Conservation (phyloP, 179 eudicot genomes). For the Silene noctiflora region DNA sequence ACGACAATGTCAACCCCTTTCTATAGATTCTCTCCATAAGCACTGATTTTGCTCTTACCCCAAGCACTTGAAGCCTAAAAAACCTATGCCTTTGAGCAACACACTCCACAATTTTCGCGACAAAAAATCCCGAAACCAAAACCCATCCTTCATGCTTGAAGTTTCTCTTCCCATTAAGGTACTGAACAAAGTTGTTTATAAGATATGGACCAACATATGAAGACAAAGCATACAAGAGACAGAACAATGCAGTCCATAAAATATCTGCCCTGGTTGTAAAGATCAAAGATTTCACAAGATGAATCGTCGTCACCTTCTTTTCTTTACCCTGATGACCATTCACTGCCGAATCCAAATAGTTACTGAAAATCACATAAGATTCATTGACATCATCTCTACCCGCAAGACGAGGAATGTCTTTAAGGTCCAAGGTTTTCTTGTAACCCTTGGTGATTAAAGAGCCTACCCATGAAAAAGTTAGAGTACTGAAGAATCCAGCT, state of each 20-base stretch:
- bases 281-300: constrained; percentile 51
- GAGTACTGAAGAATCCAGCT: constrained; percentile 48
- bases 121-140: constrained; percentile 48
- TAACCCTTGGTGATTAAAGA: constrained; percentile 48
- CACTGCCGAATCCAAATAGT: constrained; percentile 30
- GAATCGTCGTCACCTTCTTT: constrained; percentile 37
- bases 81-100: constrained; percentile 55
- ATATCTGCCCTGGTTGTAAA: constrained; percentile 45
- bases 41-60: constrained; percentile 39
- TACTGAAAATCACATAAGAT: constrained; percentile 40
- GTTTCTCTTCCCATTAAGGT: constrained; percentile 42
- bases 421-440: constrained; percentile 58
- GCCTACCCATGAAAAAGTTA: constrained; percentile 67
- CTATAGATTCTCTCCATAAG: constrained; percentile 44
- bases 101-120: constrained; percentile 57
- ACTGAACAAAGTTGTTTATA: constrained; percentile 66
- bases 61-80: constrained; percentile 46
- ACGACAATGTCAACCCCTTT: constrained; percentile 55
- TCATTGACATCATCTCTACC: constrained; percentile 45
- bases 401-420: constrained; percentile 61
- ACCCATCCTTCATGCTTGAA: constrained; percentile 43
- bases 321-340: constrained; percentile 24
- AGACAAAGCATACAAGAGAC: constrained; percentile 37
- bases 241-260: constrained; percentile 37
- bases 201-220: constrained; percentile 74